These are phyloP conservation scores for Haematococcus lacustris DNA, from an alignment of 139 green algal genomes.

Conservation along the genomic window DNA sequence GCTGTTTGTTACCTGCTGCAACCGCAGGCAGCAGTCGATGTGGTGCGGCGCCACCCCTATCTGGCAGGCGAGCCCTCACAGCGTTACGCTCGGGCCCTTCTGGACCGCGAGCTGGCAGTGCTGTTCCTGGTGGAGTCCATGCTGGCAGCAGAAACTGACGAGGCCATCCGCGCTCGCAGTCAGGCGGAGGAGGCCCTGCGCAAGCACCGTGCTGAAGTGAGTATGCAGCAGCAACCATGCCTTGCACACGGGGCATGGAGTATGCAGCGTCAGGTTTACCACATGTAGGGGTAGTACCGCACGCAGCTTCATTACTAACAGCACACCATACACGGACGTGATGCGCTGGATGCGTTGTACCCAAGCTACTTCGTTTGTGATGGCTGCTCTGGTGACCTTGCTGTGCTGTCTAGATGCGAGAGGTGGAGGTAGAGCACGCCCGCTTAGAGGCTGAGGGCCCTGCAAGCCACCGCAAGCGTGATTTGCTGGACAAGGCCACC, in stretches of 20 bases:
- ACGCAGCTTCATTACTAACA: too few relatives aligned
- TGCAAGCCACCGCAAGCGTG: constrained; percentile 58
- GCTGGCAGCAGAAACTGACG: constrained; percentile 45
- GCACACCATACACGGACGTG: too few relatives aligned
- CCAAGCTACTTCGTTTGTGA: too few relatives aligned
- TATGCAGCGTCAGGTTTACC: too few relatives aligned
- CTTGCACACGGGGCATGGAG: too few relatives aligned
- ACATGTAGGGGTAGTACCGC: too few relatives aligned
- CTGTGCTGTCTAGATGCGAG: constrained; percentile 35
- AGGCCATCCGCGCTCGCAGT: constrained; percentile 25
- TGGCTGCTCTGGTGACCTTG: too few relatives aligned
- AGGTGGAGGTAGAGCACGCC: constrained; percentile 47
- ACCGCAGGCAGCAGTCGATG: not conserved
- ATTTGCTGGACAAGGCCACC: constrained; percentile 67
- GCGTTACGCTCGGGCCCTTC: constrained; percentile 54
- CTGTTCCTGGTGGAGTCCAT: constrained; percentile 59
- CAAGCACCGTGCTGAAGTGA: constrained; percentile 22
- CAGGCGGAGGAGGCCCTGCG: constrained; percentile 39
- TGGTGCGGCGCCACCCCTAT: not conserved
- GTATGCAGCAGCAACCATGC: not conserved
- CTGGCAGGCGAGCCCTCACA: constrained; percentile 20
- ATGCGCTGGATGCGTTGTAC: too few relatives aligned
- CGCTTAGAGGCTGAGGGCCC: constrained; percentile 50
- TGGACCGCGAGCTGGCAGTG: constrained; percentile 59
- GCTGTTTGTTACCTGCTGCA: too few relatives aligned